phyloP scores from a whole-genome alignment of 257 asterid species.

The Capsicum chinense region DNA sequence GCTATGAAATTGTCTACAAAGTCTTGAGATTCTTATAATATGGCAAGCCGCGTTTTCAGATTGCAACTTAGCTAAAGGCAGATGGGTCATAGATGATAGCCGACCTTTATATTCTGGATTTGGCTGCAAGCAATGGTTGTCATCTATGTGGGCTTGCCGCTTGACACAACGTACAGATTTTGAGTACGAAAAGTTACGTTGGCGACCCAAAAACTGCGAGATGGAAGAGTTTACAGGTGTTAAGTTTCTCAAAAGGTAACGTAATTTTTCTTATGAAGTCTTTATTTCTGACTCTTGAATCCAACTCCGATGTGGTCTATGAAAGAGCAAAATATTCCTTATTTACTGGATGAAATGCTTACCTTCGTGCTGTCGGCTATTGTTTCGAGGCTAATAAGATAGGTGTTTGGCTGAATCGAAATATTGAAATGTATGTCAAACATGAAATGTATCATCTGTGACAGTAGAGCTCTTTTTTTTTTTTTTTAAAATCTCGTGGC shows the following conservation, averaged over 20 bases:
- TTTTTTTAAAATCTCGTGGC: background rate
- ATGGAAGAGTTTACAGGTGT: conserved; percentile 71
- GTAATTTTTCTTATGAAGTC: background rate
- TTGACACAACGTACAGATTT: conserved; percentile 88
- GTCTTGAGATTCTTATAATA: background rate
- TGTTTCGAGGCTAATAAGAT: background rate
- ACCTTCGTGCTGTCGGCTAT: background rate
- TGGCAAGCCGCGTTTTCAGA: conserved; percentile 44
- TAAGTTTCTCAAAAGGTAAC: conserved; percentile 71
- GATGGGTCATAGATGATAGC: conserved; percentile 71
- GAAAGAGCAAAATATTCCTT: background rate
- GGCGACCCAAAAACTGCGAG: conserved; percentile 77
- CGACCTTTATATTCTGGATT: conserved; percentile 82
- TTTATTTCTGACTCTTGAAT: conserved; percentile 7
- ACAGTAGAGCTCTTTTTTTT: background rate
- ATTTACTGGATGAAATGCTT: background rate
- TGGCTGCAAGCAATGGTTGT: conserved; percentile 91
- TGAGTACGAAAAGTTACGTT: conserved; percentile 80
- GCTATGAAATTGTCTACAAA: background rate
- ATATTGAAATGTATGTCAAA: background rate
- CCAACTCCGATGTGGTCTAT: background rate
- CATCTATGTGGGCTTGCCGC: conserved; percentile 98
- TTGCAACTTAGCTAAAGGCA: conserved; percentile 77
- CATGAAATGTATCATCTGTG: conserved; percentile 5
- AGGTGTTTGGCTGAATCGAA: background rate